Evolutionary conservation across 1,284 basidiomycete genomes (phyloP).

Genomic region (Stereum hirsutum): DNA sequence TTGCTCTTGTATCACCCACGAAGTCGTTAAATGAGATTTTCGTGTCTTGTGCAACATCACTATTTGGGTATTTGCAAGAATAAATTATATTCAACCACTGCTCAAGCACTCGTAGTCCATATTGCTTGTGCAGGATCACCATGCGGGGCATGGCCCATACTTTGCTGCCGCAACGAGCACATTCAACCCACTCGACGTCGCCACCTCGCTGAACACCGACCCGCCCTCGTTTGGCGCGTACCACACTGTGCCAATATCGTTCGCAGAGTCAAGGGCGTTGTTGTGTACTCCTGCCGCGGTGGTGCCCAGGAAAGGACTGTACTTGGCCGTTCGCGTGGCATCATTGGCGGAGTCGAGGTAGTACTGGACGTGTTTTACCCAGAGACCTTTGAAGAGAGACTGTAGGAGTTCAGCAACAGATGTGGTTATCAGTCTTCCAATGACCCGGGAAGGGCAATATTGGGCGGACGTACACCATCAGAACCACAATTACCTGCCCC

Average conservation of each 20-base stretch:
- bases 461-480: conserved; percentile 30
- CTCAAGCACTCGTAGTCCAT: too few species aligned
- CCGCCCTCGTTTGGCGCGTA: conserved; percentile 33
- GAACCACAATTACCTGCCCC: too few species aligned
- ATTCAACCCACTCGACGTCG: conserved; percentile 28
- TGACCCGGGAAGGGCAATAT: too few species aligned
- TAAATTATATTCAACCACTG: too few species aligned
- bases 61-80: too few species aligned
- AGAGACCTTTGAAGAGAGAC: conserved; percentile 25
- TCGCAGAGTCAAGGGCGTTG: conserved; percentile 29
- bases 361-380: conserved; percentile 21
- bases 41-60: too few species aligned
- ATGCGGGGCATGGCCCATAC: too few species aligned
- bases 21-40: too few species aligned
- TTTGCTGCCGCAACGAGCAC: conserved; percentile 31
- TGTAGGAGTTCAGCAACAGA: too few species aligned
- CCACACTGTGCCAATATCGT: conserved; percentile 40
- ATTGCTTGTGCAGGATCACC: too few species aligned
- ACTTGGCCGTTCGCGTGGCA: conserved; percentile 18
- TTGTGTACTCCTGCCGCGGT: conserved; percentile 17
- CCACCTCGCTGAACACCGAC: conserved; percentile 30
- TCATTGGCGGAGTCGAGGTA: conserved; percentile 21
- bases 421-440: too few species aligned
- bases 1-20: too few species aligned
- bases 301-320: conserved; percentile 17